Conservation (phyloP, 352 stramenopile genomes). For the Phytophthora cactorum region DNA sequence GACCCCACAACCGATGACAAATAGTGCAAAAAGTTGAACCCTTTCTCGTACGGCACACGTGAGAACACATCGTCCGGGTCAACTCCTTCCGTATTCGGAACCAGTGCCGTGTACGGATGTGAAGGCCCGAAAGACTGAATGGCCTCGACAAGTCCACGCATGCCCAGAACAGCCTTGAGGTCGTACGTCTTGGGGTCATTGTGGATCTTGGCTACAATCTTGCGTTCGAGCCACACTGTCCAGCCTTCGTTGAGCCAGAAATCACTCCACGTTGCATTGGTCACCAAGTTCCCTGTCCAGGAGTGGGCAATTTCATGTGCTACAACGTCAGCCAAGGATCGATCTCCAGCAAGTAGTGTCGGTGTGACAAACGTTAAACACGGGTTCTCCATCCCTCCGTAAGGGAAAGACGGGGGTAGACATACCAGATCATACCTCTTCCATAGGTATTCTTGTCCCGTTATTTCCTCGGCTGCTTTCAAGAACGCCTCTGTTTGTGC, state of each 20-base stretch:
- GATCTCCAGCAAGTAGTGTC: constrained; percentile 94
- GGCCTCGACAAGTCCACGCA: constrained; percentile 43
- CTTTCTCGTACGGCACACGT: constrained; percentile 96
- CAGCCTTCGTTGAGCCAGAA: constrained; percentile 99
- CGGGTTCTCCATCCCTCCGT: constrained; percentile 75
- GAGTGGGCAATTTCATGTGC: constrained; percentile 97
- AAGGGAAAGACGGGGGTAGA: constrained; percentile 94
- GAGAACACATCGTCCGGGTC: constrained; percentile 97
- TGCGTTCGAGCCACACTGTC: constrained; percentile 96
- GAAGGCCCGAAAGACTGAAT: constrained; percentile 54
- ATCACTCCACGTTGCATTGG: constrained; percentile 94
- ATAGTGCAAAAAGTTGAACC: constrained; percentile 76
- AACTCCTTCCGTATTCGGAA: constrained; percentile 78
- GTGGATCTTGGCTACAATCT: constrained; percentile 89
- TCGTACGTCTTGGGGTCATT: constrained; percentile 53
- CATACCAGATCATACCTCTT: constrained; percentile 97
- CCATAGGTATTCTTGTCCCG: constrained; percentile 94
- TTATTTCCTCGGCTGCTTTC: constrained; percentile 91
- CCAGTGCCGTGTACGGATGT: constrained; percentile 89
- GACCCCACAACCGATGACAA: constrained; percentile 66
- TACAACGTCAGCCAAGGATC: constrained; percentile 95
- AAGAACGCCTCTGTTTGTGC: constrained; percentile 94
- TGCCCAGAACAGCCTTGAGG: constrained; percentile 52
- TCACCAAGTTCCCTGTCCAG: constrained; percentile 98
- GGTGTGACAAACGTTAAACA: constrained; percentile 97